Percentiles rank a stretch among this genome's conserved stretches.
These are phyloP conservation scores for Sphagnum tenellum DNA, from an alignment of 225 moss, liverwort and hornwort species.

Conservation along the genomic window DNA sequence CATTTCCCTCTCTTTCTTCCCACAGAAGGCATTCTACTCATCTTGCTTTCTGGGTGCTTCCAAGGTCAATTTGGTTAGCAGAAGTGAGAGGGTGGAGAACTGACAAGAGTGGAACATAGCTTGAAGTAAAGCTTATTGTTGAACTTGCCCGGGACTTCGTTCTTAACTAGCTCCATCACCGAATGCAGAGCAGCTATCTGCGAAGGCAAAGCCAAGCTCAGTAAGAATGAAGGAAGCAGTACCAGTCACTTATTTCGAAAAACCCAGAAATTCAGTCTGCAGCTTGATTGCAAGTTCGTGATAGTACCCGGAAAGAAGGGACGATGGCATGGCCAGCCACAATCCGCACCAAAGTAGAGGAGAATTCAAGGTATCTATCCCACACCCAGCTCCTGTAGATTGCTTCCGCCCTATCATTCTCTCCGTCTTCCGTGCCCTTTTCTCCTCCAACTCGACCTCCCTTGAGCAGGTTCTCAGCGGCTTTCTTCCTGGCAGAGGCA, in stretches of 20 bases:
- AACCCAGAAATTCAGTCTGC: too few species aligned
- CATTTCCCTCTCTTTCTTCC: too few species aligned
- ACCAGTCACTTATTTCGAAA: too few species aligned
- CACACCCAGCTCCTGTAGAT: slow-evolving; percentile 73
- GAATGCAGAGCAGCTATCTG: slow-evolving; percentile 65
- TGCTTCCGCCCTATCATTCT: slow-evolving; percentile 48
- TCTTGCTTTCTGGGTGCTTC: background rate
- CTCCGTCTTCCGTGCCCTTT: slow-evolving; percentile 4
- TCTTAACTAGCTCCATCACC: slow-evolving; percentile 79
- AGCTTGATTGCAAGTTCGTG: too few species aligned
- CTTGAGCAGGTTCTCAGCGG: slow-evolving; percentile 20
- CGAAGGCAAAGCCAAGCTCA: background rate
- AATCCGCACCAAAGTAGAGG: slow-evolving; percentile 42
- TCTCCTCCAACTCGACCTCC: slow-evolving; percentile 5
- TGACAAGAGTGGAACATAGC: slow-evolving; percentile 69
- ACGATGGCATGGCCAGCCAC: slow-evolving; percentile 25
- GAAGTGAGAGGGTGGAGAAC: slow-evolving; percentile 1
- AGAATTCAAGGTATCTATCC: slow-evolving; percentile 74
- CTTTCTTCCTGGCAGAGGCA: slow-evolving; percentile 34
- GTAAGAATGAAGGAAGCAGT: background rate
- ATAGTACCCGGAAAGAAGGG: slow-evolving; percentile 35
- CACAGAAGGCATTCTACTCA: too few species aligned
- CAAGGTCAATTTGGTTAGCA: background rate
- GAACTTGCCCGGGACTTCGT: slow-evolving; percentile 50
- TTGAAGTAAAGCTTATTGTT: slow-evolving; percentile 64